These are phyloP conservation scores for Nakazawaea siamensis DNA, from an alignment of 805 yeast genomes.

Conservation along the genomic window DNA sequence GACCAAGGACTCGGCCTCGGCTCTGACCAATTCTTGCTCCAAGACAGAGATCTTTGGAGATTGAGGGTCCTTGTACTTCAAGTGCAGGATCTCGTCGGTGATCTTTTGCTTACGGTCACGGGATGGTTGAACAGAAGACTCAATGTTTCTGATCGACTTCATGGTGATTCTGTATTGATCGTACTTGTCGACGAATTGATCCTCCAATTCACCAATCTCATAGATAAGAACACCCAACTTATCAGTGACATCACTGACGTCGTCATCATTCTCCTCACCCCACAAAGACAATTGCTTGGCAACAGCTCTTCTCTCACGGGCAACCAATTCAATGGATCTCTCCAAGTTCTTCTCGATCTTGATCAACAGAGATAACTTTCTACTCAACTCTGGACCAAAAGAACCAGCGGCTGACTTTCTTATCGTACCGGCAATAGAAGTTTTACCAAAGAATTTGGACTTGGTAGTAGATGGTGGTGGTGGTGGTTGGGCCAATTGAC, in stretches of 20 bases:
- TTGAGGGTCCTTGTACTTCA: constrained; percentile 80
- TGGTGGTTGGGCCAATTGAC: constrained; percentile 88
- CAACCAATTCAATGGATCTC: constrained; percentile 70
- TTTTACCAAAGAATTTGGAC: constrained; percentile 82
- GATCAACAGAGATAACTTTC: constrained; percentile 65
- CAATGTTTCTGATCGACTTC: constrained; percentile 76
- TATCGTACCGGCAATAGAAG: constrained; percentile 49
- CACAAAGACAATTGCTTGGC: constrained; percentile 77
- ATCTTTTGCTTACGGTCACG: constrained; percentile 81
- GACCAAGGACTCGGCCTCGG: constrained; percentile 85
- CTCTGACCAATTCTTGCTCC: constrained; percentile 86
- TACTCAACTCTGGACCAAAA: constrained; percentile 72
- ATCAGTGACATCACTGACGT: constrained; percentile 79
- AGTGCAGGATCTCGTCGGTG: constrained; percentile 76
- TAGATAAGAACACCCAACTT: constrained; percentile 76
- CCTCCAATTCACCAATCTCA: constrained; percentile 82
- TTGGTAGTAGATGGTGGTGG: constrained; percentile 93
- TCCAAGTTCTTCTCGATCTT: constrained; percentile 78
- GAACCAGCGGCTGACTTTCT: constrained; percentile 72
- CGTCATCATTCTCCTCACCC: constrained; percentile 87
- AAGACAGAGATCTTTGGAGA: constrained; percentile 73
- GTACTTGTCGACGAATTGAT: constrained; percentile 77
- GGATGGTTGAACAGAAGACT: constrained; percentile 81
- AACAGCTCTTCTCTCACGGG: constrained; percentile 72
- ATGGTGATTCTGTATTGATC: constrained; percentile 81